phyloP scores from a whole-genome alignment of 1,139 yeast genomes.

The Yamadazyma kanchanaburiensis region DNA sequence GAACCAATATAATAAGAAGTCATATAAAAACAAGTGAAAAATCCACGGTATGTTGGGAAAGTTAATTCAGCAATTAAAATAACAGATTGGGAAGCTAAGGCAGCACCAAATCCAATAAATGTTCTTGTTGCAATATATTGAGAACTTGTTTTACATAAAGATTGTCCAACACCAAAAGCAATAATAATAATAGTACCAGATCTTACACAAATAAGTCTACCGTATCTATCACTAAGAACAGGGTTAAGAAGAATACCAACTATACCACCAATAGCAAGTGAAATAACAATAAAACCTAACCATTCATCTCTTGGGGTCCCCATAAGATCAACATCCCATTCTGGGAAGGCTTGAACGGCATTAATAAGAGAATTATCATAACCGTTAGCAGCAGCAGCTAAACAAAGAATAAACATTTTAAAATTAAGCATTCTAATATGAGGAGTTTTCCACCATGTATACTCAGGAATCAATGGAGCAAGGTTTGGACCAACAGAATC shows the following conservation, averaged over 20 bases:
- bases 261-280: constrained; percentile 20
- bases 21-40: constrained; percentile 53
- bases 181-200: neutral
- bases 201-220: constrained; percentile 1
- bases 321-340: constrained; percentile 12
- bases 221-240: constrained; percentile 1
- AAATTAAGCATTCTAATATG: constrained; percentile 12
- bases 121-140: constrained; percentile 53
- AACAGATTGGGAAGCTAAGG: constrained; percentile 60
- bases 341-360: constrained; percentile 14
- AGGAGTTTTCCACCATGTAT: constrained; percentile 11
- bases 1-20: constrained; percentile 58
- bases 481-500: constrained; percentile 15
- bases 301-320: constrained; percentile 16
- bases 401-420: constrained; percentile 10
- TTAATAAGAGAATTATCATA: constrained; percentile 19
- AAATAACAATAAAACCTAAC: constrained; percentile 18
- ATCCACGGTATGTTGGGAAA: constrained; percentile 56
- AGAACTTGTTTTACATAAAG: constrained; percentile 4
- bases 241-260: neutral
- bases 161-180: constrained; percentile 1
- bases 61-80: constrained; percentile 60
- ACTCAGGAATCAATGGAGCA: constrained; percentile 12
- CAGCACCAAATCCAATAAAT: constrained; percentile 55
- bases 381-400: constrained; percentile 15